Percentiles rank a stretch among this genome's conserved stretches.
These are phyloP conservation scores for Phialophora expanda DNA, from an alignment of 2,329 filamentous ascomycete species.

Conservation along the genomic window DNA sequence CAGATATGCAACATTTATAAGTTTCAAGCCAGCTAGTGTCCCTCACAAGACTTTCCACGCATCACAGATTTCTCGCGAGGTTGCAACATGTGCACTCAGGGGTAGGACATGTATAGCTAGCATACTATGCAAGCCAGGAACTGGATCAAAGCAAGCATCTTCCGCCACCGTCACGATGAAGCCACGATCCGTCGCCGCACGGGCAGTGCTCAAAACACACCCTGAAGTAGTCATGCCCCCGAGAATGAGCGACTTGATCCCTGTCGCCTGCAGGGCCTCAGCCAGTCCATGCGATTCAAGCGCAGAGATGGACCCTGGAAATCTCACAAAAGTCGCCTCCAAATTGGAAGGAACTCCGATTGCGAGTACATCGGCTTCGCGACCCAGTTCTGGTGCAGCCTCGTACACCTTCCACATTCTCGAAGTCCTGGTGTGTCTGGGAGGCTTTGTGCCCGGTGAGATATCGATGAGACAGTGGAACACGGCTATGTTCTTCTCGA, in stretches of 20 bases:
- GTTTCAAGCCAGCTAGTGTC: too few species aligned
- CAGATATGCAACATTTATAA: background rate
- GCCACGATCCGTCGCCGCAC: constrained; percentile 39
- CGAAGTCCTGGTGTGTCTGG: constrained; percentile 38
- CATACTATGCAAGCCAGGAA: constrained; percentile 36
- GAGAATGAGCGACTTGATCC: constrained; percentile 31
- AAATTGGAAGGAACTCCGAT: constrained; percentile 14
- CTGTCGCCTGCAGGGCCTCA: constrained; percentile 37
- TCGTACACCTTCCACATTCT: constrained; percentile 27
- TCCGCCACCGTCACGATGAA: constrained; percentile 42
- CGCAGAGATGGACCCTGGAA: constrained; percentile 40
- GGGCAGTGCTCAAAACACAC: constrained; percentile 41
- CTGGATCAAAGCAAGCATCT: constrained; percentile 41
- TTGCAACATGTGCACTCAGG: constrained; percentile 25
- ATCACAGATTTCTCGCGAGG: constrained; percentile 18
- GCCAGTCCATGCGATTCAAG: constrained; percentile 40
- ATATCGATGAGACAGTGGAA: constrained; percentile 41
- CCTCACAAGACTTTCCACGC: constrained; percentile 24
- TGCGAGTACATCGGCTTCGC: constrained; percentile 35
- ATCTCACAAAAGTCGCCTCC: constrained; percentile 39
- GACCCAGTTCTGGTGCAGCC: constrained; percentile 19
- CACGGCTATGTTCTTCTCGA: constrained; percentile 40
- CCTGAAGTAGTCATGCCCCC: constrained; percentile 34
- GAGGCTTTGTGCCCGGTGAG: constrained; percentile 36
- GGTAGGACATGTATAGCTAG: constrained; percentile 24